These are phyloP conservation scores for Papilionanthe hybrid DNA, from an alignment of 116 monocot genomes.

Conservation along the genomic window DNA sequence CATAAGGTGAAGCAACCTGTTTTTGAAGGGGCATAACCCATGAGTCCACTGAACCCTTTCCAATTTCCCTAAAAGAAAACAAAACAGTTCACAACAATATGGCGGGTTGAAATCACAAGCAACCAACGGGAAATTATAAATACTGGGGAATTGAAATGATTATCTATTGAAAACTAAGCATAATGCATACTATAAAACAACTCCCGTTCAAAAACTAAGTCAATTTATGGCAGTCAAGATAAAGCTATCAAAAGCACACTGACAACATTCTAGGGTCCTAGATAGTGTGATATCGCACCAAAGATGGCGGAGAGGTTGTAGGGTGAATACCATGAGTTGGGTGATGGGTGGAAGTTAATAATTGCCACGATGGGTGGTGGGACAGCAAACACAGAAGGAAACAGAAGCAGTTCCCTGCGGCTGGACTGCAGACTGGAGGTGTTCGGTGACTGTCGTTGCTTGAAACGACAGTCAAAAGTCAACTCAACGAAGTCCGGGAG, in stretches of 20 bases:
- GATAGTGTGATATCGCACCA: no score
- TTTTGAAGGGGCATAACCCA: conserved; percentile 79
- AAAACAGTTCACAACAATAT: not conserved
- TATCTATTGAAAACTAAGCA: not conserved
- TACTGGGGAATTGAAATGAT: not conserved
- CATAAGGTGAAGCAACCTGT: conserved; percentile 51
- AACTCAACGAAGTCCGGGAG: no score
- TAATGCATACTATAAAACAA: not conserved
- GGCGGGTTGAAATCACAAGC: not conserved
- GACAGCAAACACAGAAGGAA: no score
- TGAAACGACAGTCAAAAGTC: no score
- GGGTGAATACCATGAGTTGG: no score
- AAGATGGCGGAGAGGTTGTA: no score
- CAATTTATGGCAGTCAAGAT: not conserved
- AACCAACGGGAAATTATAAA: not conserved
- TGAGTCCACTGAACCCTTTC: conserved; percentile 77
- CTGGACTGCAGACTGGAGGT: no score
- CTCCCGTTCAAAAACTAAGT: not conserved
- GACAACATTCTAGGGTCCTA: no score
- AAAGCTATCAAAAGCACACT: not conserved
- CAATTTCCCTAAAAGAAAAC: conserved; percentile 60
- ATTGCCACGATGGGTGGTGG: no score
- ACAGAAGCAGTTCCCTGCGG: no score
- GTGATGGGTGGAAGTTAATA: no score
- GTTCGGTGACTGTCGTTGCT: no score